phyloP scores from a whole-genome alignment of 129 eudicot genomes.

The Ambrosia artemisiifolia region DNA sequence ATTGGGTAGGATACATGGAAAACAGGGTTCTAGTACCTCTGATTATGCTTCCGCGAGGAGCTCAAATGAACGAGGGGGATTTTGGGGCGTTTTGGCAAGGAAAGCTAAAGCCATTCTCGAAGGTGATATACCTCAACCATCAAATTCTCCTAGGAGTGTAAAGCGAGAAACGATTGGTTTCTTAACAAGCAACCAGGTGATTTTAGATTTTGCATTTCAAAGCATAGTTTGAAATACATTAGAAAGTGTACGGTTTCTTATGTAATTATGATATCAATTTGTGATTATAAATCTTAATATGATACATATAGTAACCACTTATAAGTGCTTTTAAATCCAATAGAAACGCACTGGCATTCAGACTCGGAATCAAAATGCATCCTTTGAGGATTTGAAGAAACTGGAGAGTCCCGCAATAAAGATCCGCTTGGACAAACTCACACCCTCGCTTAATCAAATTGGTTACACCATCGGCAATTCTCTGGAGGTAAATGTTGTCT shows the following conservation, averaged over 20 bases:
- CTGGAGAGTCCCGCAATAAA: constrained; percentile 39
- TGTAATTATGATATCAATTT: background rate
- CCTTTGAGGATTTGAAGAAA: constrained; percentile 30
- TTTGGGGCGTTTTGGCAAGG: constrained; percentile 80
- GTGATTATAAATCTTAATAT: background rate
- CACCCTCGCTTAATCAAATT: constrained; percentile 55
- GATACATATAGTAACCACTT: background rate
- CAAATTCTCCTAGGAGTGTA: constrained; percentile 6
- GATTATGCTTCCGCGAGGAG: constrained; percentile 27
- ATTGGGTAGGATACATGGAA: constrained; percentile 7
- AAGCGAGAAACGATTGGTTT: constrained; percentile 24
- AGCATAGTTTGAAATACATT: background rate
- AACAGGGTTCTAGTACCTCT: constrained; percentile 38
- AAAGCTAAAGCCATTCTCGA: constrained; percentile 80
- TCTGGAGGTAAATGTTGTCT: constrained; percentile 49
- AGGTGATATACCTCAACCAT: constrained; percentile 28
- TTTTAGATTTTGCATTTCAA: background rate
- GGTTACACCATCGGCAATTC: constrained; percentile 65
- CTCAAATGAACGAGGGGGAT: constrained; percentile 64
- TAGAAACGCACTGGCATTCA: constrained; percentile 29
- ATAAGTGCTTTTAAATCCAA: background rate
- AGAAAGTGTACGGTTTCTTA: background rate
- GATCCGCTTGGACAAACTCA: constrained; percentile 43
- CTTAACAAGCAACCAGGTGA: constrained; percentile 37
- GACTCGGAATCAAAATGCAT: constrained; percentile 21